Evolutionary conservation across 257 asterid genomes (phyloP), one percentile per base, ranked within the genome.

Genomic region (Lavandula angustifolia): DNA sequence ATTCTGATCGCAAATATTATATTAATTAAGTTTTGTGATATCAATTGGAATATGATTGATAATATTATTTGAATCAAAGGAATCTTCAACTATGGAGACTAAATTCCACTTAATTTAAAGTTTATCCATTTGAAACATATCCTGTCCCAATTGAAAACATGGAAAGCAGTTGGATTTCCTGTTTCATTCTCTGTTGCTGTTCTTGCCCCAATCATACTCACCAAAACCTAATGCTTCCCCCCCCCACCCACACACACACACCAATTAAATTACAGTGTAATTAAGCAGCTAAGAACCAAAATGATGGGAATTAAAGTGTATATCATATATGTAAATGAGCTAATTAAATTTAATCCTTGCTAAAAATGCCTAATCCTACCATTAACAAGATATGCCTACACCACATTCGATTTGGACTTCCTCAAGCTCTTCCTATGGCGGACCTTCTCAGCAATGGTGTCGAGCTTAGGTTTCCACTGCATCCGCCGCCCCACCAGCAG

Each of bases 401-500:
- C 51, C 31, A 42, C 33, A 37, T 27, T 46, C n/a, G 57, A 68
- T 63, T 73, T 68, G 54, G 62, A 71, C 63, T 60, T 70, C 71
- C 49, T 70, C 42, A 32, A 38, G 22, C 48, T 68, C 71, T 71
- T 72, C 61, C 37, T 72, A 18, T 52, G 68, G 6, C 55, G 51
- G 31, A 55, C 31, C 34, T 73, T 80, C 71, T 81, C 86, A 1
- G 78, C 29, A 7, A 83, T 83, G 22, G 81, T 68, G 32, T 83
- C 86, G n/a, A 83, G 86, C 79, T 80, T 83, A 4, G 89, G 89
- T 58, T 78, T 83, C 89, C 89, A 83, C 1, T 42, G 79, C 38
- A 13, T 53, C 7, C 82, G 80, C 14, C 76, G 73, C 37, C 77
- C 79, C 4, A 80, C 86, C 4, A 83, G 84, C 57, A 43, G 68